Evolutionary conservation across 495 filamentous ascomycete genomes (phyloP).

Genomic region (Hypoxylon rickii): DNA sequence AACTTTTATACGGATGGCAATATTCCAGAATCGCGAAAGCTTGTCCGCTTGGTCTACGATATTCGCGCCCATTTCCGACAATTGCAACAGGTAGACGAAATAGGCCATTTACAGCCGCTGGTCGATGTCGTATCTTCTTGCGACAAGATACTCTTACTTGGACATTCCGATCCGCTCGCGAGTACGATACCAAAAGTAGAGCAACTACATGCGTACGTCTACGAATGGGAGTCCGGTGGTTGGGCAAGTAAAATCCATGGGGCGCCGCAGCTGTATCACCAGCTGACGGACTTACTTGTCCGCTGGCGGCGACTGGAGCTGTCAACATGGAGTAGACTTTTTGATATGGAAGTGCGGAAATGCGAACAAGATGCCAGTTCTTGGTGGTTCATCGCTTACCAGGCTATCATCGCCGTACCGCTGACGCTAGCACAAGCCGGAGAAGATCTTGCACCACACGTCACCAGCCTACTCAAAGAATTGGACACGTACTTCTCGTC

Average conservation of each 20-base stretch:
- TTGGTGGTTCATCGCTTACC: slow-evolving; percentile 98
- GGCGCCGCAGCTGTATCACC: slow-evolving; percentile 68
- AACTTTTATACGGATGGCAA: slow-evolving; percentile 91
- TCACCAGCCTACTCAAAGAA: slow-evolving; percentile 67
- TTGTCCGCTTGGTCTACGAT: slow-evolving; percentile 66
- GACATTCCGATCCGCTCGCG: slow-evolving; percentile 83
- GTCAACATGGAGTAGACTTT: slow-evolving; percentile 86
- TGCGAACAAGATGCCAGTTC: slow-evolving; percentile 74
- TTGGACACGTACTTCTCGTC: slow-evolving; percentile 75
- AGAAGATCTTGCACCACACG: slow-evolving; percentile 63
- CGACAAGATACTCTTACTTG: slow-evolving; percentile 71
- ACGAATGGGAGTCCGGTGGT: slow-evolving; percentile 84
- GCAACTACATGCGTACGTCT: slow-evolving; percentile 75
- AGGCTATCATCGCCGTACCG: slow-evolving; percentile 78
- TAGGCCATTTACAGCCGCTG: slow-evolving; percentile 62
- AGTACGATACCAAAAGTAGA: slow-evolving; percentile 83
- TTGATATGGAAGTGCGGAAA: slow-evolving; percentile 80
- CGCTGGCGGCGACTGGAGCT: slow-evolving; percentile 89
- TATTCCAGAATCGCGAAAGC: slow-evolving; percentile 68
- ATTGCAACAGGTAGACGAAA: slow-evolving; percentile 64
- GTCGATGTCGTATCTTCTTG: slow-evolving; percentile 76
- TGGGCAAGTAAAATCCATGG: slow-evolving; percentile 83
- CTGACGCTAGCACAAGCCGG: slow-evolving; percentile 61
- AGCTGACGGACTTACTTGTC: slow-evolving; percentile 75
- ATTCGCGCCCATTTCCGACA: slow-evolving; percentile 71